These are phyloP conservation scores for Hypomyces perniciosus DNA, from an alignment of 2,329 filamentous ascomycete species.

Conservation along the genomic window DNA sequence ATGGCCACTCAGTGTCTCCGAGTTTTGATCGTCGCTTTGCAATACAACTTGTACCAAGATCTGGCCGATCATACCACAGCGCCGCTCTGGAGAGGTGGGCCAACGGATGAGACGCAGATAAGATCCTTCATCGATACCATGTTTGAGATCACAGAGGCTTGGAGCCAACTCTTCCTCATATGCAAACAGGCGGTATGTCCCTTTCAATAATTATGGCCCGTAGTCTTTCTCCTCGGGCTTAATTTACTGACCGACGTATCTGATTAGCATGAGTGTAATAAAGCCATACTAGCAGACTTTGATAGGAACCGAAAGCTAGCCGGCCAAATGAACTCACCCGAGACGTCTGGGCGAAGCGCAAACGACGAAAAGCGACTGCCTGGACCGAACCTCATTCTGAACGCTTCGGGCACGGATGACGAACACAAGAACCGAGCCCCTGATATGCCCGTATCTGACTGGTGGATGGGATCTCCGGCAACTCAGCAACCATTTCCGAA, in stretches of 20 bases:
- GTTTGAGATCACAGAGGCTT: constrained; percentile 29
- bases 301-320: constrained; percentile 24
- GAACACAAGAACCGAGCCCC: constrained; percentile 14
- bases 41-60: constrained; percentile 30
- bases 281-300: constrained; percentile 25
- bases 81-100: constrained; percentile 29
- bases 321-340: constrained; percentile 16
- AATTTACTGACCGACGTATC: neutral
- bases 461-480: constrained; percentile 11
- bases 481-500: constrained; percentile 8
- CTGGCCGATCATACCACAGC: constrained; percentile 31
- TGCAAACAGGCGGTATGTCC: constrained; percentile 24
- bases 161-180: constrained; percentile 24
- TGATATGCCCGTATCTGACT: constrained; percentile 19
- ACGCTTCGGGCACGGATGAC: constrained; percentile 18
- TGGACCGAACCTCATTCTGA: constrained; percentile 23
- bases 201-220: too few species aligned
- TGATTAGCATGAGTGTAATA: constrained; percentile 24
- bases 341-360: constrained; percentile 10
- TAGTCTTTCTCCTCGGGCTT: neutral
- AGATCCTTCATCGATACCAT: constrained; percentile 28
- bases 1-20: constrained; percentile 26
- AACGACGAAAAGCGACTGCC: constrained; percentile 17
- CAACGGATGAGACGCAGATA: constrained; percentile 27
- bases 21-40: constrained; percentile 30